These are phyloP conservation scores for Termitomyces sp. DNA, from an alignment of 768 basidiomycete genomes.

Conservation along the genomic window DNA sequence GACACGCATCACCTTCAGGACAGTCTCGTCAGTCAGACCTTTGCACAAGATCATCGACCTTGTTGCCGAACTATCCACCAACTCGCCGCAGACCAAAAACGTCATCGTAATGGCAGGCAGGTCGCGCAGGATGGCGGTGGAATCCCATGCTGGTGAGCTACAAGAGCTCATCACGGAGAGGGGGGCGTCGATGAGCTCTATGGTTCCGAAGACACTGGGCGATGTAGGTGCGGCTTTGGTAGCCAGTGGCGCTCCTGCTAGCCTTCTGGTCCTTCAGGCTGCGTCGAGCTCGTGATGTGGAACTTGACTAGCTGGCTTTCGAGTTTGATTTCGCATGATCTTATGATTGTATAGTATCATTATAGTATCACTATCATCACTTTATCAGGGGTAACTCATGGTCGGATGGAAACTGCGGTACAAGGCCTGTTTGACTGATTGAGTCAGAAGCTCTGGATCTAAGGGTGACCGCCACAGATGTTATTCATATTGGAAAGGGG, in stretches of 20 bases:
- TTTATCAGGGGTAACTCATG: no score
- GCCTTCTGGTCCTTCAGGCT: slow-evolving; percentile 49
- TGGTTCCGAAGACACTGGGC: slow-evolving; percentile 68
- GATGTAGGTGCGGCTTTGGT: slow-evolving; percentile 71
- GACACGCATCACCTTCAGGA: slow-evolving; percentile 60
- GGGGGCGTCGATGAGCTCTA: slow-evolving; percentile 39
- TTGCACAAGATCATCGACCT: slow-evolving; percentile 51
- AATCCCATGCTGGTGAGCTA: slow-evolving; percentile 57
- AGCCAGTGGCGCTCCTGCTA: slow-evolving; percentile 40
- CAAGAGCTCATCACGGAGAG: slow-evolving; percentile 35
- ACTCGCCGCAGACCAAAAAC: slow-evolving; percentile 30
- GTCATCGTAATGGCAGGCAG: slow-evolving; percentile 69
- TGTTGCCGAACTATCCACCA: slow-evolving; percentile 23
- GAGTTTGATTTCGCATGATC: neutral
- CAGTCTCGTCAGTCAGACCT: slow-evolving; percentile 42
- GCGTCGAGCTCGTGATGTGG: neutral
- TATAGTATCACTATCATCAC: neutral
- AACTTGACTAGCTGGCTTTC: neutral
- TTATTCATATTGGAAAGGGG: neutral
- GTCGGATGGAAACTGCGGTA: neutral
- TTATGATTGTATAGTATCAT: neutral
- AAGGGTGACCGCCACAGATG: neutral
- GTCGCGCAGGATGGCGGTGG: slow-evolving; percentile 61
- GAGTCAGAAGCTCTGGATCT: neutral
- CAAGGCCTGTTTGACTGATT: neutral